Evolutionary conservation across 2,329 filamentous ascomycete species (phyloP), one percentile per base, ranked within the genome.

Genomic region (Phialemoniopsis sp.): DNA sequence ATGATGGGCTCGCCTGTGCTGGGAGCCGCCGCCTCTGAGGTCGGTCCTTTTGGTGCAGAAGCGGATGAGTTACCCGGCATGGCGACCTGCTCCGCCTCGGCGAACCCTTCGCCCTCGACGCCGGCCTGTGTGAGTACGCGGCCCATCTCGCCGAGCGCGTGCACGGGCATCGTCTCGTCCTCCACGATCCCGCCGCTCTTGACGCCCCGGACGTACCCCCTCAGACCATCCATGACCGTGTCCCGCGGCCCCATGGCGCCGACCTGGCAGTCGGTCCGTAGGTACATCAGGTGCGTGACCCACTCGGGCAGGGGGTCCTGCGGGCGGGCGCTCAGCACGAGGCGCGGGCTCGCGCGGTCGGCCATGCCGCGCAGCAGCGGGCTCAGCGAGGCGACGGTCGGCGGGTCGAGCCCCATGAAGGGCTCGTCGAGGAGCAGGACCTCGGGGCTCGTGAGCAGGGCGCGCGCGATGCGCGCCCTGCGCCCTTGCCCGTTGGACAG

Each of bases 371-470:
- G 67, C 16, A 96, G 67, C 34, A 97, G 68, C 1, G 74, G 72
- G 31, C 86, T 91, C 49, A 97, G 66, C 2, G 77, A 76, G 12
- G 76, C 71, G 12, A 87, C 77, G 0, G 89, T 94, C 6, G 82
- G 83, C 13, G 91, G 93, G 60, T 97, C 93, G 13, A 98, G 70
- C 0, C 93, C 91, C 87, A 96, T 95, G 56, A 96, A 96, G 2
- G 93, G 91, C 52, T 95, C 91, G 62, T 98, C 93, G 3, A 95
- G 70, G 38, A 97, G 70, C 44, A 98, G 57, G 10, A 95, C 74
- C 59, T 94, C 86, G 0, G 93, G 93, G 38, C 76, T 75, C 7
- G 72, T 80, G 42, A 97, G 70, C 37, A 98, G 64, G 0, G 90
- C 89, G 51, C 89, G 87, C 3, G 89, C 93, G 49, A 98, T 95